Conservation (phyloP, 2,329 filamentous ascomycete species). For the Penicillium sp. region DNA sequence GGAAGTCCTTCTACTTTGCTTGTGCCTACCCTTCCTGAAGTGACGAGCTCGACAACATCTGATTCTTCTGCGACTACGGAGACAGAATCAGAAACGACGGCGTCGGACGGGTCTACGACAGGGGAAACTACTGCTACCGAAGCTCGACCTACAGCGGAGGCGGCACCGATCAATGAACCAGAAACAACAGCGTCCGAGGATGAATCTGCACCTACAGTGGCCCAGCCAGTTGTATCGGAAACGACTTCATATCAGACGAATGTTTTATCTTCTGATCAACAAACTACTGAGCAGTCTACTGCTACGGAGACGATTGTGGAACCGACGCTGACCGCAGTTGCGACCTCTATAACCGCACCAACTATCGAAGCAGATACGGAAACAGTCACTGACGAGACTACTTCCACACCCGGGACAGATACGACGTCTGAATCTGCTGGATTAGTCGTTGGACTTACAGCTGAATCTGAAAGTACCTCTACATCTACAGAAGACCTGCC, state of each 20-base stretch:
- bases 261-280: not conserved
- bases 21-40: not conserved
- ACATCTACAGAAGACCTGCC: not conserved
- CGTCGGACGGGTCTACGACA: not conserved
- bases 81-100: not conserved
- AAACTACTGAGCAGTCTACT: not conserved
- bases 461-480: slow-evolving; percentile 1
- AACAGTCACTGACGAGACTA: not conserved
- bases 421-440: not conserved
- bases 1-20: not conserved
- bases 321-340: not conserved
- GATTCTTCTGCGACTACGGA: not conserved
- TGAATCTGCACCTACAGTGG: not conserved
- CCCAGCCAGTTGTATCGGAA: not conserved
- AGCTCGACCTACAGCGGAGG: not conserved
- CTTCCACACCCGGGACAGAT: not conserved
- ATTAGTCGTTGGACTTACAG: not conserved
- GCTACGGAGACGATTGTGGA: not conserved
- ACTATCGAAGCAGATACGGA: not conserved
- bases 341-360: not conserved
- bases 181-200: not conserved
- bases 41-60: not conserved
- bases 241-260: not conserved
- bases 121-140: not conserved
- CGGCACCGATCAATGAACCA: not conserved